A percentile compares a stretch with the other conserved stretches of the same genome.
phyloP scores from a whole-genome alignment of 345 rosid species.

The Eucalyptus guilfoylei region DNA sequence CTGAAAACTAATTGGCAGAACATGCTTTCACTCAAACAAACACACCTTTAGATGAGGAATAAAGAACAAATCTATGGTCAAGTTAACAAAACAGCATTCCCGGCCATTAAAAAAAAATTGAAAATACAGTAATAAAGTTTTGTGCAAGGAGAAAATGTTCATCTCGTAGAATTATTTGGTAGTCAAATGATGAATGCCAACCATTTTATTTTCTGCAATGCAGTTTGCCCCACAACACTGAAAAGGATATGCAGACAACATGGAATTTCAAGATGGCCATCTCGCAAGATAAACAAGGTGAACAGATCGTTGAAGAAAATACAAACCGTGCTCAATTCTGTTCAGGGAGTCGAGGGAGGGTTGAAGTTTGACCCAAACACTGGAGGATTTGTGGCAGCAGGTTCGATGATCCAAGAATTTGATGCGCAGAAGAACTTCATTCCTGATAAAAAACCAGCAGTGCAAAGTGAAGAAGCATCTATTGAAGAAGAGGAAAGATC shows the following conservation, averaged over 20 bases:
- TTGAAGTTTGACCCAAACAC: constrained; percentile 60
- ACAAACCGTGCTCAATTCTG: constrained; percentile 75
- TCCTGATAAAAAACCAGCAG: constrained; percentile 5
- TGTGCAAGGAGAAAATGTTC: background rate
- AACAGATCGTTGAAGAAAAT: constrained; percentile 69
- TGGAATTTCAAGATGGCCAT: constrained; percentile 92
- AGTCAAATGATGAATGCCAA: background rate
- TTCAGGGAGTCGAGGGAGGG: constrained; percentile 83
- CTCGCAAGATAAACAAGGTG: constrained; percentile 89
- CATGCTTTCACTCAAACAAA: background rate
- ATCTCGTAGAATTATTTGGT: background rate
- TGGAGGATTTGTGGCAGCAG: constrained; percentile 60
- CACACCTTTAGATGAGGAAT: background rate
- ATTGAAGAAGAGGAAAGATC: background rate
- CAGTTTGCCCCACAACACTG: constrained; percentile 92
- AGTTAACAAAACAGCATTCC: background rate
- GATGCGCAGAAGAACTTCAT: constrained; percentile 16
- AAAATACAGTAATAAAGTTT: background rate
- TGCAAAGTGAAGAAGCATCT: constrained; percentile 5
- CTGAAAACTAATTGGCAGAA: background rate
- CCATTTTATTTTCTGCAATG: background rate
- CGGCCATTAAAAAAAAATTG: background rate
- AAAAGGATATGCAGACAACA: constrained; percentile 96
- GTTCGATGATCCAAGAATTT: constrained; percentile 23
- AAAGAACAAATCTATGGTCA: background rate